A percentile compares a stretch with the other conserved stretches of the same genome.
These are phyloP conservation scores for Cordia subcordata DNA, from an alignment of 257 asterid genomes.

Conservation along the genomic window DNA sequence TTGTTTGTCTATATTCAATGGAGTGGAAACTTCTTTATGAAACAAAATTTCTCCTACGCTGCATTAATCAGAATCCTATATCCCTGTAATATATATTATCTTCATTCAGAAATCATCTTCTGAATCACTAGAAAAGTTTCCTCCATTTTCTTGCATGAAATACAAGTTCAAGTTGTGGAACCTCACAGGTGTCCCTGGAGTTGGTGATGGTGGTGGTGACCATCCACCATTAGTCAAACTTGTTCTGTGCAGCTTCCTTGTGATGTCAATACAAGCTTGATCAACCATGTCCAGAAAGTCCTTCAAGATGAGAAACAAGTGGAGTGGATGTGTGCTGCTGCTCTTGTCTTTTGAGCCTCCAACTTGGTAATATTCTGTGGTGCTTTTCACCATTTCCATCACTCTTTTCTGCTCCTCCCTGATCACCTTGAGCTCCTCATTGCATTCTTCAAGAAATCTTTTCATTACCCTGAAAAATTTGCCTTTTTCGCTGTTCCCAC, in stretches of 20 bases:
- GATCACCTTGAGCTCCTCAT: constrained; percentile 61
- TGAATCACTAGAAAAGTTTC: constrained; percentile 48
- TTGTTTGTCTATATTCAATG: too few species aligned
- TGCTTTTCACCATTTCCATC: constrained; percentile 55
- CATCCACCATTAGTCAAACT: constrained; percentile 22
- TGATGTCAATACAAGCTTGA: constrained; percentile 50
- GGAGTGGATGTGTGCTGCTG: constrained; percentile 42
- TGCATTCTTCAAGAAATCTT: constrained; percentile 66
- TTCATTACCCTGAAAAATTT: constrained; percentile 50
- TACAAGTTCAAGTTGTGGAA: constrained; percentile 53
- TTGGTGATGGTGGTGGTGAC: constrained; percentile 53
- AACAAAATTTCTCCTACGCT: background rate
- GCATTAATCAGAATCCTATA: too few species aligned
- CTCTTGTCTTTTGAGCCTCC: constrained; percentile 40
- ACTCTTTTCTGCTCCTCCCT: constrained; percentile 69
- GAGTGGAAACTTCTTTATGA: constrained; percentile 9
- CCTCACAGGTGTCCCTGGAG: constrained; percentile 48
- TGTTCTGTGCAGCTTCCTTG: constrained; percentile 36
- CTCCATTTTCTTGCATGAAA: constrained; percentile 33
- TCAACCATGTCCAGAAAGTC: constrained; percentile 66
- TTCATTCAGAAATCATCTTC: constrained; percentile 54
- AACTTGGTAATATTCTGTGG: constrained; percentile 65
- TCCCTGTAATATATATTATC: background rate
- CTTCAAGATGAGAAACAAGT: constrained; percentile 57
- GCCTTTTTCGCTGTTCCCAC: constrained; percentile 34